Evolutionary conservation across 495 filamentous ascomycete genomes (phyloP).

Genomic region (Tuber indicum): DNA sequence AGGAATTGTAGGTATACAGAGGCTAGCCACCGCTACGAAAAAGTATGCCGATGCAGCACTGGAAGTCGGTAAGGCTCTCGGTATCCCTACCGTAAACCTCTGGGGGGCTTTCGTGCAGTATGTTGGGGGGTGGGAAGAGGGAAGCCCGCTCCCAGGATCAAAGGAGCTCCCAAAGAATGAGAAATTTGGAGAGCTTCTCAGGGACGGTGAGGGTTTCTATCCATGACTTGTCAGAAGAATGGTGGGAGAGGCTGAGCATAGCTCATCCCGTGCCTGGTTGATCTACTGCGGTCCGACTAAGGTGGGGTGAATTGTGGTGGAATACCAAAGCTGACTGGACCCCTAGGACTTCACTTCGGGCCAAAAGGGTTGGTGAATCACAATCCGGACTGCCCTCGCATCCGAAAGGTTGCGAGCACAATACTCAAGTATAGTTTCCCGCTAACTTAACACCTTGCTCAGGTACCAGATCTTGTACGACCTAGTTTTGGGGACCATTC

Average conservation of each 20-base stretch:
- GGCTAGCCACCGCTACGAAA: constrained; percentile 59
- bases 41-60: constrained; percentile 63
- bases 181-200: constrained; percentile 50
- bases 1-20: constrained; percentile 49
- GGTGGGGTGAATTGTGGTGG: not conserved
- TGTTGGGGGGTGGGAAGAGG: constrained; percentile 59
- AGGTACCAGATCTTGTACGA: constrained; percentile 55
- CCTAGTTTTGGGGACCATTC: constrained; percentile 52
- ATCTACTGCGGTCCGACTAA: not conserved
- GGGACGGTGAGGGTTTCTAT: constrained; percentile 51
- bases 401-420: not conserved
- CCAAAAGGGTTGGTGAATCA: constrained; percentile 46
- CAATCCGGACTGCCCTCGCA: not conserved
- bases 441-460: constrained; percentile 3
- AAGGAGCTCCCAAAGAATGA: constrained; percentile 49
- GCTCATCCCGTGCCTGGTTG: not conserved
- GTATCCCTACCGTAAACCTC: constrained; percentile 64
- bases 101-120: constrained; percentile 67
- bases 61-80: constrained; percentile 57
- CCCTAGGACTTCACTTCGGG: constrained; percentile 59
- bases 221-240: not conserved
- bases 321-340: constrained; percentile 5
- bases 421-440: not conserved
- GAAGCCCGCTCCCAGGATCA: constrained; percentile 51
- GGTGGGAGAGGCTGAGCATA: constrained; percentile 5